Base-by-base conservation (phyloP, 352 stramenopile species). In the Pythium oligandrum region DNA sequence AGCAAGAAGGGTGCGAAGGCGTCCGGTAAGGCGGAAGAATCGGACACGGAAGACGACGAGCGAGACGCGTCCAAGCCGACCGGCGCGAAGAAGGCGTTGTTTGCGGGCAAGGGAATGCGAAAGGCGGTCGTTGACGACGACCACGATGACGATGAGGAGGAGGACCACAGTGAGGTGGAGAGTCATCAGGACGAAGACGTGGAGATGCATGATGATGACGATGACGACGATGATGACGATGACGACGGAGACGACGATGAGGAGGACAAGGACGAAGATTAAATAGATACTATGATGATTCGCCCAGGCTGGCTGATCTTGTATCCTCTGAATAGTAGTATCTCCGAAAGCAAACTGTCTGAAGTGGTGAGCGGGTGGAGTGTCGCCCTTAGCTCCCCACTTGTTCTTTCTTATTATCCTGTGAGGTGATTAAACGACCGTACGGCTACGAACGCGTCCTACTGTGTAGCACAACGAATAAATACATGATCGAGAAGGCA, bases 21-120 rank as follows among this genome's bases (percentile, higher is more conserved):
- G 17, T 26, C 17, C 17, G 17, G 17, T 26, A 26, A 26, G 17
- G 17, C 17, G 17, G 17, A 31, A 3, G 63, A 60, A n/a, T 81
- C 67, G n/a, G 66, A 83, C 36, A 66, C 46, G 10, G 68, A 86
- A 6, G 73, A 71, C 32, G 65, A 68, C 2, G 76, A 71, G 4
- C 40, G 48, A n/a, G 61, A 73, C 17, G 54, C 49, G 9, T 12
- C 39, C n/a, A 64, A 57, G 17, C 52, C 54, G 32, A 64, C 33
- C 40, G 52, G 51, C 11, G 57, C 53, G n/a, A 64, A 66, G 47
- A 69, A 70, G 40, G 55, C 62, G 39, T 30, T 70, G 44, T 58
- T 62, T 53, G 50, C 46, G 46, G 50, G n/a, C 31, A 39, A 34
- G 33, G 6, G 12, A 40, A 37, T 46, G 37, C 33, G 17, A 38